Conservation (phyloP, 768 basidiomycete species). For the Boletus fagicola region DNA sequence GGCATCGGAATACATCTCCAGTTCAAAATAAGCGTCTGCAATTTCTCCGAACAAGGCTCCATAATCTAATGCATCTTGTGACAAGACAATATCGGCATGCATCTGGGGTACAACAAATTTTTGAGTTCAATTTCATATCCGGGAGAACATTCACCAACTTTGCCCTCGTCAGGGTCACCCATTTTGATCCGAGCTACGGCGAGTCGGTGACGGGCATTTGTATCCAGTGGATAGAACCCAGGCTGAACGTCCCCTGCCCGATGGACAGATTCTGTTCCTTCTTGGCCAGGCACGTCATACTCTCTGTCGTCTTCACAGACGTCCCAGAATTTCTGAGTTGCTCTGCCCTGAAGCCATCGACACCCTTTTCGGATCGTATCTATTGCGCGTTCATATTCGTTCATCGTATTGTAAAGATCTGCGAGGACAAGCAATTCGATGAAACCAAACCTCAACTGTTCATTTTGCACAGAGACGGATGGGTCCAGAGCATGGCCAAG, state of each 20-base stretch:
- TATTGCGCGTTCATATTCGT: background rate
- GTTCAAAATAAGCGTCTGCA: constrained; percentile 70
- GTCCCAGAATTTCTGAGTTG: background rate
- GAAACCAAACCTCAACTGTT: constrained; percentile 18
- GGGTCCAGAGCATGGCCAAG: constrained; percentile 8
- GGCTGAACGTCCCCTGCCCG: background rate
- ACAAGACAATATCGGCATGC: constrained; percentile 70
- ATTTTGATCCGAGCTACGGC: constrained; percentile 79
- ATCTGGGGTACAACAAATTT: constrained; percentile 44
- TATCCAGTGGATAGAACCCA: background rate
- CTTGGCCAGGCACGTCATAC: constrained; percentile 52
- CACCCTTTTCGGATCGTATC: background rate
- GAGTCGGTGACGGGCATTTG: constrained; percentile 67
- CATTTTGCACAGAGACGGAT: constrained; percentile 3
- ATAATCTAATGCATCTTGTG: constrained; percentile 73
- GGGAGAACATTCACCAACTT: constrained; percentile 43
- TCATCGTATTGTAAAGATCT: background rate
- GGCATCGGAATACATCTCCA: background rate
- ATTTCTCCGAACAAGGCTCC: constrained; percentile 78
- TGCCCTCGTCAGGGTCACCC: constrained; percentile 77
- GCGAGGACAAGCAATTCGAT: background rate
- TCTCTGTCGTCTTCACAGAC: constrained; percentile 1
- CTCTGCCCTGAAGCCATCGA: constrained; percentile 1
- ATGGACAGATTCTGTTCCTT: background rate
- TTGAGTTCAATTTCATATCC: background rate